These are phyloP conservation scores for Umbellularia californica DNA, from an alignment of 164 flowering plant species.

Conservation along the genomic window DNA sequence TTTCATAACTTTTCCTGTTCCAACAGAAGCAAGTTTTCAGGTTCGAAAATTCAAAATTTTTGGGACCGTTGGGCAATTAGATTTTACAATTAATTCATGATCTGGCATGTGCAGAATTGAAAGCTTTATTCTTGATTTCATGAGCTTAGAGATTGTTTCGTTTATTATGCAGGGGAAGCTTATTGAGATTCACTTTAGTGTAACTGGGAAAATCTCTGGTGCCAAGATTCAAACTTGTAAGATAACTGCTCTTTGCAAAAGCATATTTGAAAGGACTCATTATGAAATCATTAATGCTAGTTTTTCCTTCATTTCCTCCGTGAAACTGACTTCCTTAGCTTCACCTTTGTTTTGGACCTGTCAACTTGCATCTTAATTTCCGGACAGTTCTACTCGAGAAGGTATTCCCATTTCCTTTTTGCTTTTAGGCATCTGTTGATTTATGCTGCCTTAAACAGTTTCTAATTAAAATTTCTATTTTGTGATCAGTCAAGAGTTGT, in stretches of 20 bases:
- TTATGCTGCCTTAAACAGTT: neutral
- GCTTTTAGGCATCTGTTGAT: slow-evolving; percentile 8
- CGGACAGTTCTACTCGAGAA: slow-evolving; percentile 88
- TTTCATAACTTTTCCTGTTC: neutral
- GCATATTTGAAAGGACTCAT: neutral
- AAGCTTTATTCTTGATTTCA: no score
- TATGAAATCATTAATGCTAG: neutral
- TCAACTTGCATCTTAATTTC: slow-evolving; percentile 9
- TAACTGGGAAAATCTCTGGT: slow-evolving; percentile 92
- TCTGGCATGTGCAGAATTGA: no score
- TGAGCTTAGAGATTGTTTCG: no score
- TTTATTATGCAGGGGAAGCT: slow-evolving; percentile 76
- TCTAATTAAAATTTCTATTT: slow-evolving; percentile 19
- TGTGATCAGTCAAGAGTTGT: slow-evolving; percentile 91
- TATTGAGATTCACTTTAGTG: slow-evolving; percentile 94
- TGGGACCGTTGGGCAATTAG: no score
- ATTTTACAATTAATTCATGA: no score
- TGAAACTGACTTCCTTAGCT: slow-evolving; percentile 22
- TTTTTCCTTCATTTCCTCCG: neutral
- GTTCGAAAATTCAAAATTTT: no score
- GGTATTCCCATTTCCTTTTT: slow-evolving; percentile 39
- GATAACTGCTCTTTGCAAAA: slow-evolving; percentile 18
- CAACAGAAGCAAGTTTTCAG: no score
- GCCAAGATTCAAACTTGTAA: slow-evolving; percentile 97
- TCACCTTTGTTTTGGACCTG: slow-evolving; percentile 21